phyloP scores from a whole-genome alignment of 345 rosid genomes.

The Kernera saxatilis region DNA sequence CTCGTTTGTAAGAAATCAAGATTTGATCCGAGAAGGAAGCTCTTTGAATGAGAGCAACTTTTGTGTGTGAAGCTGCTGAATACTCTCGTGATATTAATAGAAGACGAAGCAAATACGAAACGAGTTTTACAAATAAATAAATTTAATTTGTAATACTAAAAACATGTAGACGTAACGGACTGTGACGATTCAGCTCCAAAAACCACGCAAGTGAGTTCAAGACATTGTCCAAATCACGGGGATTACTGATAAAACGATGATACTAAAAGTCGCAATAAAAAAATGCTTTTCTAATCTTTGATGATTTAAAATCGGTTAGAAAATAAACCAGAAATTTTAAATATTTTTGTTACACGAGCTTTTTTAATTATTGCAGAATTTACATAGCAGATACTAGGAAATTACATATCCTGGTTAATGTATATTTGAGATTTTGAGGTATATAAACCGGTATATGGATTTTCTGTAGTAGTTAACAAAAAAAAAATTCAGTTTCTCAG shows the following conservation, averaged over 20 bases:
- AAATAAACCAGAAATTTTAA: not conserved
- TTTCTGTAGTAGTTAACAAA: not conserved
- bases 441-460: not conserved
- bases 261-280: not conserved
- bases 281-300: not conserved
- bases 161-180: not conserved
- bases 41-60: constrained; percentile 18
- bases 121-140: not conserved
- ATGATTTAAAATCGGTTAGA: not conserved
- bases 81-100: constrained; percentile 19
- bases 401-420: not conserved
- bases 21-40: constrained; percentile 26
- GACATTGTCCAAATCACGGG: constrained; percentile 4
- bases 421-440: not conserved
- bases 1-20: not conserved
- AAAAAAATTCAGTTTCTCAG: not conserved
- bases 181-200: constrained; percentile 3
- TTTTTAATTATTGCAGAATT: not conserved
- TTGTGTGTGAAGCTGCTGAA: constrained; percentile 21
- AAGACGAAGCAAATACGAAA: constrained; percentile 1
- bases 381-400: not conserved
- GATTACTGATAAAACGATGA: not conserved
- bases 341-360: not conserved
- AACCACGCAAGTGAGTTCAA: constrained; percentile 17
- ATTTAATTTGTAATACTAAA: not conserved